Evolutionary conservation across 2,329 filamentous ascomycete species (phyloP).

Genomic region (Tolypocladium cylindrosporum): DNA sequence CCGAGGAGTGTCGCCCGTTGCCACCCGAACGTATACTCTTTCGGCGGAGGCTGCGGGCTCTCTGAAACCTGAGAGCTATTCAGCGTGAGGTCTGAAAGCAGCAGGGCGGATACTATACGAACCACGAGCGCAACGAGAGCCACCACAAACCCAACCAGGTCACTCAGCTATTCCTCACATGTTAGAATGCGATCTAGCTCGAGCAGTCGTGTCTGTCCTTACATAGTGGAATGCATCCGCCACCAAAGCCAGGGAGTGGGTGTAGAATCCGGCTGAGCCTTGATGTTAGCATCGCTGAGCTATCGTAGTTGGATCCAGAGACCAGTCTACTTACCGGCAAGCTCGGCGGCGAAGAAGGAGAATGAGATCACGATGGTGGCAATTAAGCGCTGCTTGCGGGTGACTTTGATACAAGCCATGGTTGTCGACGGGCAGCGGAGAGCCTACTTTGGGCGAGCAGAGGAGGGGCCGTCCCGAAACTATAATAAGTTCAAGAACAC

Average conservation of each 20-base stretch:
- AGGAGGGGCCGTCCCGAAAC: not conserved
- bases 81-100: not conserved
- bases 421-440: not conserved
- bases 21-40: conserved; percentile 57
- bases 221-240: conserved; percentile 76
- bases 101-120: conserved; percentile 10
- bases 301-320: not conserved
- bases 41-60: conserved; percentile 39
- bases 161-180: conserved; percentile 44
- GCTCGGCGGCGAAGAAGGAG: conserved; percentile 41
- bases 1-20: conserved; percentile 63
- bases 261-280: conserved; percentile 53
- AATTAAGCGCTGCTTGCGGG: conserved; percentile 33
- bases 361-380: conserved; percentile 38
- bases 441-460: not conserved
- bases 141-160: conserved; percentile 59
- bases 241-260: conserved; percentile 59
- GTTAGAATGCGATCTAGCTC: not conserved
- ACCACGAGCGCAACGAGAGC: conserved; percentile 56
- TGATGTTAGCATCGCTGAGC: not conserved
- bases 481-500: not conserved
- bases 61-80: conserved; percentile 41
- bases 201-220: conserved; percentile 2
- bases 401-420: conserved; percentile 13
- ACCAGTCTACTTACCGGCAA: conserved; percentile 25